Conservation (phyloP, 805 yeast genomes). For the Nakazawaea ambrosiae region DNA sequence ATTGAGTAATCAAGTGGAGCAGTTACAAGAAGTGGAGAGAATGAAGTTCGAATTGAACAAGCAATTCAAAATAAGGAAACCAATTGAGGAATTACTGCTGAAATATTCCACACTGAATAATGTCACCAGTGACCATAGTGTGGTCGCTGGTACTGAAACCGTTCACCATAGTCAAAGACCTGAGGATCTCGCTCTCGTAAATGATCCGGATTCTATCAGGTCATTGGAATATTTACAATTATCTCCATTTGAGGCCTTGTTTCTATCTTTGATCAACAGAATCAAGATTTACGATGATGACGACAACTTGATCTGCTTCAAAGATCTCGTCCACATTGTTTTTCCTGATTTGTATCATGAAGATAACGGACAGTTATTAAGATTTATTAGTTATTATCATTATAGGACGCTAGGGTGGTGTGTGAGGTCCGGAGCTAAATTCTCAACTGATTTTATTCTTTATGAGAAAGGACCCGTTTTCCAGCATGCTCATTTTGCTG, state of each 20-base stretch:
- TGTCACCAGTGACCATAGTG: no score
- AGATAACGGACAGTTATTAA: no score
- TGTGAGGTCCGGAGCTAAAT: conserved; percentile 84
- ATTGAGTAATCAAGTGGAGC: conserved; percentile 12
- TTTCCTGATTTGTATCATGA: no score
- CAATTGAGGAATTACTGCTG: conserved; percentile 17
- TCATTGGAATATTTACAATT: conserved; percentile 53
- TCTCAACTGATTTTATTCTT: conserved; percentile 79
- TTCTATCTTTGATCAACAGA: conserved; percentile 38
- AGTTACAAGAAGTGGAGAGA: conserved; percentile 29
- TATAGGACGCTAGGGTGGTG: conserved; percentile 93
- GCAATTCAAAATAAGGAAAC: conserved; percentile 17
- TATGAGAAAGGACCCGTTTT: conserved; percentile 94
- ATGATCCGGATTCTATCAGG: conserved; percentile 16
- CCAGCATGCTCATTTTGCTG: conserved; percentile 85
- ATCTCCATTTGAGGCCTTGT: conserved; percentile 70
- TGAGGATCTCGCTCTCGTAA: conserved; percentile 30
- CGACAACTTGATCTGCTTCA: conserved; percentile 14
- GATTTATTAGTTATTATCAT: conserved; percentile 77
- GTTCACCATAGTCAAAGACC: conserved; percentile 16
- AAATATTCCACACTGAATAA: conserved; percentile 11
- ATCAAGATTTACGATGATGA: conserved; percentile 41
- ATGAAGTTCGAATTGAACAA: conserved; percentile 23
- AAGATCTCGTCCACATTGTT: conserved; percentile 2
- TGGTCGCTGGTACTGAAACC: no score